Evolutionary conservation across 306 rosid genomes (phyloP).

Genomic region (Adenanthera pavonina): DNA sequence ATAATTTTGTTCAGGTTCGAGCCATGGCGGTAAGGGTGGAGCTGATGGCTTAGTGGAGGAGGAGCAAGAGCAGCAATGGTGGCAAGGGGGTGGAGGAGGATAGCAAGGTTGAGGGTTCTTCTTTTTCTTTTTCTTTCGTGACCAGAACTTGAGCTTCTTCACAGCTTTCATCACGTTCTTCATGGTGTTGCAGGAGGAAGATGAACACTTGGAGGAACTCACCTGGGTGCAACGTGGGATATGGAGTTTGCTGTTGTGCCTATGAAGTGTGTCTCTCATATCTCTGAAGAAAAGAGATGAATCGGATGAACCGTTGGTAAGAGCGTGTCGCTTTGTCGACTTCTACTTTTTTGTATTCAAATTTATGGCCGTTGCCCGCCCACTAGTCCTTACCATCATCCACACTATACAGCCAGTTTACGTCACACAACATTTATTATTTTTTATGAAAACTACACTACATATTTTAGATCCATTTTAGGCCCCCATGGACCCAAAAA

Average conservation of each 20-base stretch:
- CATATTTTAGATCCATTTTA: not conserved
- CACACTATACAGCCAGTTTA: not conserved
- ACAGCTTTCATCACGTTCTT: slow-evolving; percentile 57
- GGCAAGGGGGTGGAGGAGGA: slow-evolving; percentile 36
- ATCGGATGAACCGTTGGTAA: slow-evolving; percentile 19
- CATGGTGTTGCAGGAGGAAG: slow-evolving; percentile 16
- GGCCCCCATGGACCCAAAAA: no score
- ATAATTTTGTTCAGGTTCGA: slow-evolving; percentile 41
- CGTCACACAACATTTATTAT: not conserved
- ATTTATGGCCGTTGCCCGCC: slow-evolving; percentile 56
- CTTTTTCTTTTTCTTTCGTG: slow-evolving; percentile 59
- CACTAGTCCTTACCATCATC: not conserved
- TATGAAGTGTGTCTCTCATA: slow-evolving; percentile 1
- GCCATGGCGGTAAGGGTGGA: slow-evolving; percentile 79
- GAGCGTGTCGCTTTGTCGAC: slow-evolving; percentile 2
- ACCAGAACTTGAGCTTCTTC: slow-evolving; percentile 72
- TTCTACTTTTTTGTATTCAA: slow-evolving; percentile 31
- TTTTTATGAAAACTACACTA: no score
- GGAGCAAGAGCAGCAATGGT: slow-evolving; percentile 37
- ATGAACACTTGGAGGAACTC: not conserved
- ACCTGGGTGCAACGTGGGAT: not conserved
- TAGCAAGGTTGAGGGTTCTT: slow-evolving; percentile 34
- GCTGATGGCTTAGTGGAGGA: slow-evolving; percentile 61
- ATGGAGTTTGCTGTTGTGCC: not conserved
- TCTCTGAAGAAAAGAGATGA: not conserved